These are phyloP conservation scores for Colletotrichum godetiae DNA, from an alignment of 2,329 filamentous ascomycete species.

Conservation along the genomic window DNA sequence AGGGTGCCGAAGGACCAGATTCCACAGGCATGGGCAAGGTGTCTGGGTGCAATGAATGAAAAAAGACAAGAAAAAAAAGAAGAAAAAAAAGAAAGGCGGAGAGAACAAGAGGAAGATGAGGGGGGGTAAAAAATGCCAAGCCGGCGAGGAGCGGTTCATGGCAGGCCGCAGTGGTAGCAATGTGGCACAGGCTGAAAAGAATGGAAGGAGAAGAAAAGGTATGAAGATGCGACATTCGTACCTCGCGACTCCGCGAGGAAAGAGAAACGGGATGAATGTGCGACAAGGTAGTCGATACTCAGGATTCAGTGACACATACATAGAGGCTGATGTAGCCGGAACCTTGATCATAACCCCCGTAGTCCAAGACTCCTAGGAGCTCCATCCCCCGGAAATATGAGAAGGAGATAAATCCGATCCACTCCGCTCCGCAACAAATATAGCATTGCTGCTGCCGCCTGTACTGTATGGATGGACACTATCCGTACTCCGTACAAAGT, in stretches of 20 bases:
- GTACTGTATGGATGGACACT: too few relatives aligned
- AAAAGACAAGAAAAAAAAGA: background rate
- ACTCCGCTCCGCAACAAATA: constrained; percentile 2
- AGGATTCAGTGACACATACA: background rate
- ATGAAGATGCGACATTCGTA: background rate
- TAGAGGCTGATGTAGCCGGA: background rate
- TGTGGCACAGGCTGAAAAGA: background rate
- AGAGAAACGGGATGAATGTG: background rate
- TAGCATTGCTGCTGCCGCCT: constrained; percentile 1
- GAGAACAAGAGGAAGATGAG: background rate
- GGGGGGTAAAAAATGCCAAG: background rate
- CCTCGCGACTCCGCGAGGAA: background rate
- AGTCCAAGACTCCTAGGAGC: background rate
- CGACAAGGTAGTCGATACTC: background rate
- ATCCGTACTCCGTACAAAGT: too few relatives aligned
- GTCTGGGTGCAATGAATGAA: background rate
- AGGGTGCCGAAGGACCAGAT: background rate
- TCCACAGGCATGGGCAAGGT: background rate
- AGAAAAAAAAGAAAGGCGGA: background rate
- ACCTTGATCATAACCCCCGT: background rate
- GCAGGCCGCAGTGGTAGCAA: background rate
- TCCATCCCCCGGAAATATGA: constrained; percentile 6
- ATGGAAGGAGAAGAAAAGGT: background rate
- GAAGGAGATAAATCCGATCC: constrained; percentile 3
- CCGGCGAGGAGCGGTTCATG: background rate